Percentiles rank a stretch among this genome's conserved stretches.
phyloP scores from a whole-genome alignment of 495 filamentous ascomycete species.

The Trichoderma asperelloides region DNA sequence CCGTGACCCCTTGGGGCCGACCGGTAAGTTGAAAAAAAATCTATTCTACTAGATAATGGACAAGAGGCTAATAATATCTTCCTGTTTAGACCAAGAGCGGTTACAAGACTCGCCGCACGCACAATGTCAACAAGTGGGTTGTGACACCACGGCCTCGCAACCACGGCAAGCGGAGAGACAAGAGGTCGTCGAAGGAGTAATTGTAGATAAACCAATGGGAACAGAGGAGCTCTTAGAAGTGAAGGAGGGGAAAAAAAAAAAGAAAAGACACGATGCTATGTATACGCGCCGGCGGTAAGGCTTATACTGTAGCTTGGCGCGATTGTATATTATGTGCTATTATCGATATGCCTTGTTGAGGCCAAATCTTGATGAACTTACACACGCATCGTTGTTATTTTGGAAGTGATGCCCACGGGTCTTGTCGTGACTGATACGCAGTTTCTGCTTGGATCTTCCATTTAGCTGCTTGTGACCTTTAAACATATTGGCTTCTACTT shows the following conservation, averaged over 20 bases:
- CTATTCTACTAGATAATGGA: slow-evolving; percentile 5
- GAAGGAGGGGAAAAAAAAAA: too few species aligned
- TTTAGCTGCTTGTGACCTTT: too few species aligned
- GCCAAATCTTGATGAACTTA: background rate
- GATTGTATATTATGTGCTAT: slow-evolving; percentile 7
- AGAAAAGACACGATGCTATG: background rate
- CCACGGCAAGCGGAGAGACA: slow-evolving; percentile 59
- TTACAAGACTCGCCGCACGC: slow-evolving; percentile 77
- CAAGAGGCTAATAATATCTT: slow-evolving; percentile 23
- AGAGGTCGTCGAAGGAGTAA: slow-evolving; percentile 27
- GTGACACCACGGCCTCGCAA: slow-evolving; percentile 66
- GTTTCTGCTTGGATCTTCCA: too few species aligned
- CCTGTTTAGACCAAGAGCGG: slow-evolving; percentile 74
- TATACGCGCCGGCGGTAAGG: slow-evolving; percentile 2
- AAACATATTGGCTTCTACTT: too few species aligned
- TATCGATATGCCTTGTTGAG: background rate
- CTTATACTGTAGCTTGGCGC: background rate
- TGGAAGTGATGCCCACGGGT: background rate
- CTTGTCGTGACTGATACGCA: background rate
- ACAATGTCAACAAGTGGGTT: slow-evolving; percentile 74
- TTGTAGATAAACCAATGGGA: background rate
- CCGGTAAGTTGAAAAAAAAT: slow-evolving; percentile 54
- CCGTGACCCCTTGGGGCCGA: slow-evolving; percentile 91
- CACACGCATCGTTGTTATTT: background rate
- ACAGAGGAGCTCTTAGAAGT: background rate